Conservation (phyloP, 78 protist species). For the Planoprotostelium fungivorum region DNA sequence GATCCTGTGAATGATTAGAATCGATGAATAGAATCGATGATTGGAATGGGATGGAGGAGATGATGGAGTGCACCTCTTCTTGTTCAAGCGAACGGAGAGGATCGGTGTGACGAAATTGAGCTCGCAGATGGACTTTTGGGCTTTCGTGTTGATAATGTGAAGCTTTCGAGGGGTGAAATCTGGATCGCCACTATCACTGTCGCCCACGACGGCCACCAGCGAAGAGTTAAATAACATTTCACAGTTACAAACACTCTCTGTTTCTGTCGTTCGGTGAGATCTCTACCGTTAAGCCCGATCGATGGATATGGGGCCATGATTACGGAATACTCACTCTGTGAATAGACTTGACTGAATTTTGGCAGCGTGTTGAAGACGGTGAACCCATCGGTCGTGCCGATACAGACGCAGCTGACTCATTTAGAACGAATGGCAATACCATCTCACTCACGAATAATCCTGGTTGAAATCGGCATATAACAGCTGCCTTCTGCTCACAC, state of each 20-base stretch:
- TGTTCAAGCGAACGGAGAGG: constrained; percentile 46
- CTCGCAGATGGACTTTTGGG: constrained; percentile 40
- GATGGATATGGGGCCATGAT: too few relatives aligned
- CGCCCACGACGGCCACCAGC: constrained; percentile 91
- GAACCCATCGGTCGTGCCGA: constrained; percentile 89
- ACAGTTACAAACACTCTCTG: constrained; percentile 84
- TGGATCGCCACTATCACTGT: constrained; percentile 79
- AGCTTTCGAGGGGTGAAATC: constrained; percentile 54
- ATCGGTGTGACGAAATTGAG: constrained; percentile 60
- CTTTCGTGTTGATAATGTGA: constrained; percentile 65
- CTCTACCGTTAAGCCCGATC: too few relatives aligned
- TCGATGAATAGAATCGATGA: background rate
- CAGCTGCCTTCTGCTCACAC: constrained; percentile 1
- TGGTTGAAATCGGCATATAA: constrained; percentile 71
- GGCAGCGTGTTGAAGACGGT: constrained; percentile 90
- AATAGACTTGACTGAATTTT: constrained; percentile 63
- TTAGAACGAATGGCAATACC: too few relatives aligned
- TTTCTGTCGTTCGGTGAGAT: too few relatives aligned
- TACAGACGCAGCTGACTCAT: constrained; percentile 80
- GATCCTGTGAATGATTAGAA: constrained; percentile 17
- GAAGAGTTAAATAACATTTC: constrained; percentile 94
- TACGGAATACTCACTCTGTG: constrained; percentile 43
- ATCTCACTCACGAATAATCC: constrained; percentile 30
- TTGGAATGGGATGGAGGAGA: too few relatives aligned
- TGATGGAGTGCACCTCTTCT: constrained; percentile 48